phyloP scores from a whole-genome alignment of 192 early-diverging fungal species.

The Geranomyces michiganensis region DNA sequence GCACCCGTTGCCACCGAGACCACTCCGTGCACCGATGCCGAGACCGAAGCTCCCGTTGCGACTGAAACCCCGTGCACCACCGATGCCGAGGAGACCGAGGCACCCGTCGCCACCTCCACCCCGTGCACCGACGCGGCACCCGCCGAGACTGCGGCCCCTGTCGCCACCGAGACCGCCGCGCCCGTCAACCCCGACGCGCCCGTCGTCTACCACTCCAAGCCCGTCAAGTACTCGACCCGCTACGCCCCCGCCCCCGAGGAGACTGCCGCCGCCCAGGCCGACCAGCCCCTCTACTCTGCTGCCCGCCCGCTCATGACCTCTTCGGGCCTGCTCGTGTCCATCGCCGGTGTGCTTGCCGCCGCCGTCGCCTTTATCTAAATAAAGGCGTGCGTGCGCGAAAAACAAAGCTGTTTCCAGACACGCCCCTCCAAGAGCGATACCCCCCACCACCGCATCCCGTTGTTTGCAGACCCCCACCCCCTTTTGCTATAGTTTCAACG shows the following conservation, averaged over 20 bases:
- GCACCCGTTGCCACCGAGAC: neutral
- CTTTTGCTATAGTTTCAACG: no score
- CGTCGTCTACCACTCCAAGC: slow-evolving; percentile 1
- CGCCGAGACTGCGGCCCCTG: no score
- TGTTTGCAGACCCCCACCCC: no score
- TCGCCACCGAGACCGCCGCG: no score
- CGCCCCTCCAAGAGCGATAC: no score
- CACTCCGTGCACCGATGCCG: slow-evolving; percentile 1
- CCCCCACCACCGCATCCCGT: no score
- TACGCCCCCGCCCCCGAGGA: neutral
- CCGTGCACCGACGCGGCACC: no score
- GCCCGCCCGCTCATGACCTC: slow-evolving; percentile 9
- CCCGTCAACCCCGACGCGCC: neutral
- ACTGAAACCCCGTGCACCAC: neutral
- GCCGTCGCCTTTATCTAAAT: slow-evolving; percentile 4
- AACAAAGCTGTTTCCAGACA: no score
- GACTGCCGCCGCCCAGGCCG: neutral
- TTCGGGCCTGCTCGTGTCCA: neutral
- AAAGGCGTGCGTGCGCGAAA: no score
- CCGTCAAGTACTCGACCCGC: slow-evolving; percentile 10
- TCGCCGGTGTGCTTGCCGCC: slow-evolving; percentile 1
- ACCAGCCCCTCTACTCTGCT: slow-evolving; percentile 3
- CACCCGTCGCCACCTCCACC: neutral
- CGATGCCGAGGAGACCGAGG: neutral
- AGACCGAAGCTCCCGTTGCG: neutral